phyloP scores from a whole-genome alignment of 2,329 filamentous ascomycete genomes.

The Penicillium sp. region DNA sequence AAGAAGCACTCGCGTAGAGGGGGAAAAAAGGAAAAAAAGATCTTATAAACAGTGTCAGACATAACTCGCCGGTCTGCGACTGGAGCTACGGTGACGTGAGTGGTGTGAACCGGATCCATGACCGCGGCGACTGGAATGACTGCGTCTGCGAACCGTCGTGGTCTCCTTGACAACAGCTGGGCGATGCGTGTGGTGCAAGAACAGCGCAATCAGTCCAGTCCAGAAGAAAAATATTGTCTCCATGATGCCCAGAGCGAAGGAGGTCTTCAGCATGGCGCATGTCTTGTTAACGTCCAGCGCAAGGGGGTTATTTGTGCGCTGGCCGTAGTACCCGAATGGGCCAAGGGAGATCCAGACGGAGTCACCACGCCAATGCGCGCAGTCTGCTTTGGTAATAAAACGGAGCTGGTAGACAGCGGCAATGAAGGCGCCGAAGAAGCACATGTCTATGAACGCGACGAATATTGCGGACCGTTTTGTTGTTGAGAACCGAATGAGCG shows the following conservation, averaged over 20 bases:
- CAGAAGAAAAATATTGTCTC: constrained; percentile 77
- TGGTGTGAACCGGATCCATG: constrained; percentile 28
- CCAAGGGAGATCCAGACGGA: constrained; percentile 61
- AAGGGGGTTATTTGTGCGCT: constrained; percentile 48
- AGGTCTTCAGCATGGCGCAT: constrained; percentile 89
- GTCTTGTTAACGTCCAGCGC: constrained; percentile 65
- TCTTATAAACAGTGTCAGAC: constrained; percentile 22
- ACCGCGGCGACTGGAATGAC: constrained; percentile 38
- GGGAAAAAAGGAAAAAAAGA: not conserved
- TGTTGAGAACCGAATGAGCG: constrained; percentile 58
- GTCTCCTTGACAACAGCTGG: constrained; percentile 43
- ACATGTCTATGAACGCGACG: constrained; percentile 61
- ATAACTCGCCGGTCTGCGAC: constrained; percentile 29
- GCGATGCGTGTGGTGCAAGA: constrained; percentile 37
- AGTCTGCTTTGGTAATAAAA: constrained; percentile 62
- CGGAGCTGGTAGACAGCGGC: constrained; percentile 60
- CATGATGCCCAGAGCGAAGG: constrained; percentile 88
- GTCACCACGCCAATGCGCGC: constrained; percentile 58
- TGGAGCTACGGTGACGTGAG: constrained; percentile 31
- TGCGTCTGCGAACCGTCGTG: constrained; percentile 31
- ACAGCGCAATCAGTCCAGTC: constrained; percentile 67
- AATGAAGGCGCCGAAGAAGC: constrained; percentile 64
- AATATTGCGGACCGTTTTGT: constrained; percentile 60
- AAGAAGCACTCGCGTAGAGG: constrained; percentile 3
- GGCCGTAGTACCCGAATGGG: constrained; percentile 57